These are phyloP conservation scores for Globisporangium yorkense DNA, from an alignment of 352 stramenopile species.

Conservation along the genomic window DNA sequence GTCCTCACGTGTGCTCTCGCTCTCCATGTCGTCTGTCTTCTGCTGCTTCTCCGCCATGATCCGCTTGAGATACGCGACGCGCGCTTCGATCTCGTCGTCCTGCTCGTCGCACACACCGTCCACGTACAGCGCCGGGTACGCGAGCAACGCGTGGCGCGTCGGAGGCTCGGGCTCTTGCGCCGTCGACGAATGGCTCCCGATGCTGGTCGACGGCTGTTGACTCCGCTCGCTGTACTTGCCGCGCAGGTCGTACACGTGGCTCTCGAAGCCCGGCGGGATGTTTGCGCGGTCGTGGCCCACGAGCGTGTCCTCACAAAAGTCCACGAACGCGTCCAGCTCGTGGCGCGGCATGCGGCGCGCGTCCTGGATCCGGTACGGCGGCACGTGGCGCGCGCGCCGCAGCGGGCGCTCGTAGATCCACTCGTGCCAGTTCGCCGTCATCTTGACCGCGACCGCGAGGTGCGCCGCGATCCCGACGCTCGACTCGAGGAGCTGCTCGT, in stretches of 20 bases:
- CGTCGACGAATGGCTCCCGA: not conserved
- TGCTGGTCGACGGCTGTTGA: not conserved
- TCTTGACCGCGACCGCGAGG: slow-evolving; percentile 53
- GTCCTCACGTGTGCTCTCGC: not conserved
- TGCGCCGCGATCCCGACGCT: slow-evolving; percentile 54
- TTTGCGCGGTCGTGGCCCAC: slow-evolving; percentile 22
- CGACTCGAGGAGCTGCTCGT: slow-evolving; percentile 28
- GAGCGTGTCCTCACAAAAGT: slow-evolving; percentile 45
- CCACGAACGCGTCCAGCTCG: slow-evolving; percentile 42
- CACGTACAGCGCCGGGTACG: slow-evolving; percentile 50
- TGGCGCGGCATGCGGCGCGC: slow-evolving; percentile 26
- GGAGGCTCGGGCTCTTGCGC: too few relatives aligned
- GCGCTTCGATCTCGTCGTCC: slow-evolving; percentile 47
- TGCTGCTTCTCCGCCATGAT: slow-evolving; percentile 1
- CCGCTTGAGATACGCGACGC: slow-evolving; percentile 26
- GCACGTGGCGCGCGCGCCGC: slow-evolving; percentile 13
- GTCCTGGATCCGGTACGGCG: slow-evolving; percentile 11
- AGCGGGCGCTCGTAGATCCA: slow-evolving; percentile 61
- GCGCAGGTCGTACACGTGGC: slow-evolving; percentile 39
- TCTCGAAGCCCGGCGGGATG: slow-evolving; percentile 34
- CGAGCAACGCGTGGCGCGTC: slow-evolving; percentile 22
- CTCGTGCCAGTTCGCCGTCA: slow-evolving; percentile 76
- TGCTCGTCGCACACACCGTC: slow-evolving; percentile 43
- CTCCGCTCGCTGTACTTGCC: slow-evolving; percentile 12
- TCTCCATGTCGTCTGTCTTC: not conserved